phyloP scores from a whole-genome alignment of 805 yeast species.

The Ascoidea tarda region DNA sequence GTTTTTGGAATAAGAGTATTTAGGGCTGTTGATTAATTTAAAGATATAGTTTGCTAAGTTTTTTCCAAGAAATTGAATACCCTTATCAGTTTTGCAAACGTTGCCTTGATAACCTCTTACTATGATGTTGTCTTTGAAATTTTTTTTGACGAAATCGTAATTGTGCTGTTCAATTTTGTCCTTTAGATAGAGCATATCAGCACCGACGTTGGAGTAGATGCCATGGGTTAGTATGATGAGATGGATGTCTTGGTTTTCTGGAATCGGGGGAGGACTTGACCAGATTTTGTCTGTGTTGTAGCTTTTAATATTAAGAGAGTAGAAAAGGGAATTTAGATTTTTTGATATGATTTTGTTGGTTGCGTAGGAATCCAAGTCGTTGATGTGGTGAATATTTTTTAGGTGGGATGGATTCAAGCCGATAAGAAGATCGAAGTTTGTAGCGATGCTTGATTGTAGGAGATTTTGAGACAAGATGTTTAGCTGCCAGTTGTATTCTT shows the following conservation, averaged over 20 bases:
- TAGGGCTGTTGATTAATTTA: slow-evolving; percentile 30
- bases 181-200: slow-evolving; percentile 80
- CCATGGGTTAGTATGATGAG: slow-evolving; percentile 86
- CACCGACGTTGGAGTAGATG: slow-evolving; percentile 75
- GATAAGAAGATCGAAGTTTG: slow-evolving; percentile 50
- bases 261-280: slow-evolving; percentile 45
- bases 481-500: slow-evolving; percentile 55
- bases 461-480: slow-evolving; percentile 74
- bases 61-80: slow-evolving; percentile 72
- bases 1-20: slow-evolving; percentile 15
- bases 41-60: slow-evolving; percentile 63
- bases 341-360: slow-evolving; percentile 1
- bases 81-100: slow-evolving; percentile 79
- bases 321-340: slow-evolving; percentile 7
- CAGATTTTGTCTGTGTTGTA: slow-evolving; percentile 60
- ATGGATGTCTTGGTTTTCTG: slow-evolving; percentile 49
- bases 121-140: slow-evolving; percentile 49
- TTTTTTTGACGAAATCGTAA: slow-evolving; percentile 12
- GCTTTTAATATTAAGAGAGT: slow-evolving; percentile 16
- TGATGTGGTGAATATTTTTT: slow-evolving; percentile 2
- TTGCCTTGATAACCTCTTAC: slow-evolving; percentile 78
- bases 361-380: background rate
- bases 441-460: slow-evolving; percentile 53
- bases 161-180: slow-evolving; percentile 50
- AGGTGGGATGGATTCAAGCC: slow-evolving; percentile 25